A percentile compares a stretch with the other conserved stretches of the same genome.
Conservation (phyloP, 495 filamentous ascomycete genomes). For the Podospora pseudocomata region DNA sequence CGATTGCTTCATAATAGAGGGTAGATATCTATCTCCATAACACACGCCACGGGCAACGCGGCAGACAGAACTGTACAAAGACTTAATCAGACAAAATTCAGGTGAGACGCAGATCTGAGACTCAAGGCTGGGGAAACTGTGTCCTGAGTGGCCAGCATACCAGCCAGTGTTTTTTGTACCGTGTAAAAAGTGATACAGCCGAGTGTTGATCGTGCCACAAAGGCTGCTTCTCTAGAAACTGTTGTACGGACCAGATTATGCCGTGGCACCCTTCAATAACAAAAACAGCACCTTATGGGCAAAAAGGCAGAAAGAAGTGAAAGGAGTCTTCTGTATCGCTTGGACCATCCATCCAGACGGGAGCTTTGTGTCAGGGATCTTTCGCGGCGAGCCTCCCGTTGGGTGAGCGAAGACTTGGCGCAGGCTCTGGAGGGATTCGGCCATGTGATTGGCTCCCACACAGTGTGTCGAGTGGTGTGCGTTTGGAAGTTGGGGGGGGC, state of each 20-base stretch:
- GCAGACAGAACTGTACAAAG: background rate
- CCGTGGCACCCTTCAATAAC: background rate
- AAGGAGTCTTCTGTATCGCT: background rate
- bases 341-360: background rate
- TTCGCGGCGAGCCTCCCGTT: background rate
- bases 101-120: background rate
- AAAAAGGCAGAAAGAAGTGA: too few species aligned
- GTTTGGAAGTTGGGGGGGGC: background rate
- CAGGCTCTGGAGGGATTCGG: slow-evolving; percentile 3
- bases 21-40: background rate
- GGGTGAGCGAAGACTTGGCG: slow-evolving; percentile 1
- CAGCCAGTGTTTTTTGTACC: background rate
- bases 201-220: background rate
- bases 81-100: background rate
- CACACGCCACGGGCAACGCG: background rate
- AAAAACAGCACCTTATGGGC: too few species aligned
- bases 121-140: background rate
- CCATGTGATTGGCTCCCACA: slow-evolving; percentile 5
- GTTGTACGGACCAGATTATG: background rate
- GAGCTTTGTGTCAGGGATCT: background rate
- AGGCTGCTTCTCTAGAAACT: background rate
- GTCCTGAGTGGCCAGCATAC: background rate
- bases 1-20: background rate
- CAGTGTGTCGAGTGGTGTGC: background rate
- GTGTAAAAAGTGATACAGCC: background rate